phyloP scores from a whole-genome alignment of 2,329 filamentous ascomycete genomes.

The Ophiobolus disseminans region DNA sequence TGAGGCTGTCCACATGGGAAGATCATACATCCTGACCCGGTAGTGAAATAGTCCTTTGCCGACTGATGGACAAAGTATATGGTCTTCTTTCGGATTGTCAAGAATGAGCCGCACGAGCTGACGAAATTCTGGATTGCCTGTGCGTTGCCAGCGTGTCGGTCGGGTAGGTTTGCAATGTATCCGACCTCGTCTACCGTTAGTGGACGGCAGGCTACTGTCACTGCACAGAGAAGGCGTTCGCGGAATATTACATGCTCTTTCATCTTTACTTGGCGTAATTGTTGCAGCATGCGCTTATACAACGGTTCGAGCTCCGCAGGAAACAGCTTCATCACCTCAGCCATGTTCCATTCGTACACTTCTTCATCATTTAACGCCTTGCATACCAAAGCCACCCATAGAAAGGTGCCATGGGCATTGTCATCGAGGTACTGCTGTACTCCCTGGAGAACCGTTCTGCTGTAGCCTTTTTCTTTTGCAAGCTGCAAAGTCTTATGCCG shows the following conservation, averaged over 20 bases:
- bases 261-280: conserved; percentile 39
- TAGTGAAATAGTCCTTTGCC: conserved; percentile 52
- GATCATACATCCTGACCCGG: conserved; percentile 8
- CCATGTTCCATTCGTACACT: conserved; percentile 33
- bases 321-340: conserved; percentile 1
- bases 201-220: conserved; percentile 23
- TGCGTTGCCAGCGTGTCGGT: too few relatives aligned
- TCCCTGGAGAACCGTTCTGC: conserved; percentile 33
- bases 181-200: conserved; percentile 2
- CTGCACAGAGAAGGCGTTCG: conserved; percentile 42
- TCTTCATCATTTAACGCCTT: conserved; percentile 26
- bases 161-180: conserved; percentile 9
- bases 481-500: conserved; percentile 42
- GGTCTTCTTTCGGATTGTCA: too few relatives aligned
- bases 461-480: conserved; percentile 40
- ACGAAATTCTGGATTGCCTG: too few relatives aligned
- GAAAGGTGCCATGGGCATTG: conserved; percentile 50
- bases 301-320: conserved; percentile 48
- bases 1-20: not conserved
- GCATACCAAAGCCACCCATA: conserved; percentile 36
- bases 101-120: too few relatives aligned
- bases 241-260: conserved; percentile 31
- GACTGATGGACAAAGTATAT: too few relatives aligned
- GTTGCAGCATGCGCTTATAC: conserved; percentile 50
- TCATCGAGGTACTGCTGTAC: conserved; percentile 5